Conservation (phyloP, 2,329 filamentous ascomycete species). For the Coniochaeta ligniaria region DNA sequence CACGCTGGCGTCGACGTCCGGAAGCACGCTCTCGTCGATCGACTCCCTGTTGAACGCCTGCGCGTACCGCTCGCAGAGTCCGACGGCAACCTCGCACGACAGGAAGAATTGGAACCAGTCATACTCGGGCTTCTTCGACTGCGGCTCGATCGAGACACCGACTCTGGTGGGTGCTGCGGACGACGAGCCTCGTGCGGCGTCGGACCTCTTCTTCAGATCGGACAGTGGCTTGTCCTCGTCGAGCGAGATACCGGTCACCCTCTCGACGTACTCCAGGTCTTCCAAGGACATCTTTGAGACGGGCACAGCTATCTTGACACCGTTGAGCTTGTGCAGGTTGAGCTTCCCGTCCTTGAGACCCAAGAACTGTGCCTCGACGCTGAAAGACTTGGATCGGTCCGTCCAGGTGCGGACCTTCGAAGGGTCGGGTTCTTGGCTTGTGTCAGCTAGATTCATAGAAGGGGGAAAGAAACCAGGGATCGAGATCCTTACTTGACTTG, state of each 20-base stretch:
- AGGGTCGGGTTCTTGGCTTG: constrained; percentile 66
- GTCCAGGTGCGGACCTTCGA: constrained; percentile 87
- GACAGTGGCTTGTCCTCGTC: constrained; percentile 93
- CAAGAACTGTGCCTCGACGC: constrained; percentile 93
- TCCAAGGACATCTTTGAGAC: constrained; percentile 92
- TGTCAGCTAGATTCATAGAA: neutral
- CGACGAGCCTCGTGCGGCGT: constrained; percentile 13
- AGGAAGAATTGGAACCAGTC: constrained; percentile 99
- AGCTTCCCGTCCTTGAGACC: constrained; percentile 94
- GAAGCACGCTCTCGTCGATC: constrained; percentile 89
- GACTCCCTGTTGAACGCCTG: constrained; percentile 85
- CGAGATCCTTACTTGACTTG: constrained; percentile 67
- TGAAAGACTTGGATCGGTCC: constrained; percentile 91
- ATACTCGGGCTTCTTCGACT: constrained; percentile 61
- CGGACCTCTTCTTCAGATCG: constrained; percentile 57
- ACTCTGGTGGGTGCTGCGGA: constrained; percentile 28
- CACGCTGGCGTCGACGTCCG: constrained; percentile 78
- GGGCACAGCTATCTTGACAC: constrained; percentile 96
- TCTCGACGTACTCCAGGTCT: constrained; percentile 92
- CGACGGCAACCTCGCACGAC: constrained; percentile 81
- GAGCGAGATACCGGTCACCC: constrained; percentile 75
- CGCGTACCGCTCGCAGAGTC: constrained; percentile 89
- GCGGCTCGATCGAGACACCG: constrained; percentile 55
- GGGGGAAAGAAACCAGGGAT: neutral
- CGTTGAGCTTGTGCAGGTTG: constrained; percentile 95